Base-by-base conservation (phyloP, 2,329 filamentous ascomycete genomes). In the Neurospora sp. region DNA sequence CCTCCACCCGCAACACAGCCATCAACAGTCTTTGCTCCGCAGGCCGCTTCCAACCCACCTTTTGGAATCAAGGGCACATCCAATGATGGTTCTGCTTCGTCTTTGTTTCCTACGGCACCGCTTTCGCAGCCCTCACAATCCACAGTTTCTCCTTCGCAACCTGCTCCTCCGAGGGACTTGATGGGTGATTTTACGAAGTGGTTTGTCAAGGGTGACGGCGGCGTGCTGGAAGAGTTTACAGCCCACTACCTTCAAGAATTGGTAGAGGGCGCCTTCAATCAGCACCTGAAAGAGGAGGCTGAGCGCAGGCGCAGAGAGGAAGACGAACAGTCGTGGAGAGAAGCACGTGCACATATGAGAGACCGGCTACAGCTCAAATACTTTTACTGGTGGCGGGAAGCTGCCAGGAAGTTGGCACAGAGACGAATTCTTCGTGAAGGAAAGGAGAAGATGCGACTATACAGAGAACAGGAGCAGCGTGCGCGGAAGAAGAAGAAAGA, bases 311-410 rank as follows among this genome's bases (percentile, higher is more conserved):
- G 76, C 23, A 81, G 78, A 66, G 85, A 86, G 70, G 85, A 86
- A 73, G 84, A 87, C 52, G 81, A 82, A 6, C 76, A 72, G 75
- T 84, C 75, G 66, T 84, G 77, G 80, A 81, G 80, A 2, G 78
- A 85, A 68, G 85, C 85, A 15, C 79, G 81, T 17, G 77, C 80
- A n/a, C 87, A 85, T 73, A 81, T 84, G 43, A 75, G 73, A 3
- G 83, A 85, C 74, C 87, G 81, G 69, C 79, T 89, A 38, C 78
- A 80, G 13, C 78, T 87, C 71, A 87, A 84, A 67, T 89, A 81
- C 76, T 87, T 88, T 71, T 87, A 88, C 73, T 80, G 80, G 19
- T 89, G 87, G 87, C 84, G 82, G 67, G 76, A 83, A 15, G 81
- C 78, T 46, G 84, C 83, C 9, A 81, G 85, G 13, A 80, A 83